Base-by-base conservation (phyloP, 257 asterid species). In the Linderniella brevidens region DNA sequence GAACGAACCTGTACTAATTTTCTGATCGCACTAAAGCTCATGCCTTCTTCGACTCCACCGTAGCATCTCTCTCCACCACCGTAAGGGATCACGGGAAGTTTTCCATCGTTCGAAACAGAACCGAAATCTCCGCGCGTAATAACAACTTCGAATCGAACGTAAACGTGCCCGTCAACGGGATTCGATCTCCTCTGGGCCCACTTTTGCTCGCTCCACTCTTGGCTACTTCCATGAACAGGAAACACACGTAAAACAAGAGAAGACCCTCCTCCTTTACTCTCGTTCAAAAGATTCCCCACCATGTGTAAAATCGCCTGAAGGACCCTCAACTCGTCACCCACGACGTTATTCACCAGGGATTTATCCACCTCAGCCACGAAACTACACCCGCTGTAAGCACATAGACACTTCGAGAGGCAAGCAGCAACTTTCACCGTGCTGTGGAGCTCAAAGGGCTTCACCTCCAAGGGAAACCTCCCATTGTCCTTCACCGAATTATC, bases 291-390 rank as follows among this genome's bases (percentile, higher is more conserved):
- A 69, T 66, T 81, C 48, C 98, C 82, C 11, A 88, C 80, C 90
- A 88, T 78, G 69, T 88, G 93, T 58, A 88, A 58, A 55, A 88
- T 57, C 16, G 81, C 93, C 68, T 84, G 95, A 61, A 84, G 77
- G 29, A 85, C 72, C 49, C 98, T 63, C 52, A 86, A 72, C 62
- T 88, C 95, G 46, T 88, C 98, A n/a, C 98, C 98, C 75, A 81
- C 66, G 9, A 90, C 82, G 57, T 71, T 68, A 64, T 84, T 73
- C 5, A 90, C 94, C 61, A 90, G 65, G 16, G 79, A 55, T 50
- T 68, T 85, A 41, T 79, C 96, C 8, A 81, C 85, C 46, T 90
- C 93, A 10, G 77, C 49, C 53, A 58, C 68, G 60, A 85, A 78
- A 54, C 52, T 63, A 47, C 52, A 74, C 13, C 94, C 92, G 62